phyloP scores from a whole-genome alignment of 2,329 filamentous ascomycete species.

The Cordyceps militaris region DNA sequence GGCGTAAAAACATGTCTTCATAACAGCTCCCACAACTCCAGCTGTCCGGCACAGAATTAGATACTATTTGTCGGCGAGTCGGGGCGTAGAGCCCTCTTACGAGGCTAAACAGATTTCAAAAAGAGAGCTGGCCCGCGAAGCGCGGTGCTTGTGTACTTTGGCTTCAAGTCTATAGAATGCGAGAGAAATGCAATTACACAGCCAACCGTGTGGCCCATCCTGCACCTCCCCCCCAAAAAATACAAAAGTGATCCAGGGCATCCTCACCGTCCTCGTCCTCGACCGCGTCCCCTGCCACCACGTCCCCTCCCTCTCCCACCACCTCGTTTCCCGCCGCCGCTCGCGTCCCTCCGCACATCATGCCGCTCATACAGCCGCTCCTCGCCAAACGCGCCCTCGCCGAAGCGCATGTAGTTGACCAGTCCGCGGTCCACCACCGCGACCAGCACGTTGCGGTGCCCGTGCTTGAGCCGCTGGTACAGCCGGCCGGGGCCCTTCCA shows the following conservation, averaged over 20 bases:
- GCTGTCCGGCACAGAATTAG: too few species aligned
- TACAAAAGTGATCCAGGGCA: neutral
- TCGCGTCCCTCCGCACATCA: conserved; percentile 32
- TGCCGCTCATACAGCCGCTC: conserved; percentile 64
- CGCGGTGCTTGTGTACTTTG: too few species aligned
- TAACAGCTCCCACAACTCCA: too few species aligned
- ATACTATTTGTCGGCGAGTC: too few species aligned
- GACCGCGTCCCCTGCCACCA: conserved; percentile 19
- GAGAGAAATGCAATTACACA: too few species aligned
- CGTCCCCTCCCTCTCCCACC: conserved; percentile 29
- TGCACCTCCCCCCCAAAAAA: too few species aligned
- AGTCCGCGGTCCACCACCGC: conserved; percentile 87
- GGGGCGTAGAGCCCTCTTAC: too few species aligned
- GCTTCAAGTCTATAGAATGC: too few species aligned
- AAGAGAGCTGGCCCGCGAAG: too few species aligned
- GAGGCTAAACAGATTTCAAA: too few species aligned
- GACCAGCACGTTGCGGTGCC: conserved; percentile 73
- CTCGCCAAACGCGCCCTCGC: conserved; percentile 70
- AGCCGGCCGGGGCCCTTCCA: conserved; percentile 41
- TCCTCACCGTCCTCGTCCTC: conserved; percentile 15
- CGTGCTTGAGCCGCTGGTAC: conserved; percentile 77
- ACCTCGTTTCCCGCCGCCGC: conserved; percentile 37
- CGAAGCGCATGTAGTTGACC: conserved; percentile 77
- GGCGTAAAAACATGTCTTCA: too few species aligned
- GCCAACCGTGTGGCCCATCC: too few species aligned